Evolutionary conservation across 495 filamentous ascomycete species (phyloP).

Genomic region (Podospora pseudoanserina): DNA sequence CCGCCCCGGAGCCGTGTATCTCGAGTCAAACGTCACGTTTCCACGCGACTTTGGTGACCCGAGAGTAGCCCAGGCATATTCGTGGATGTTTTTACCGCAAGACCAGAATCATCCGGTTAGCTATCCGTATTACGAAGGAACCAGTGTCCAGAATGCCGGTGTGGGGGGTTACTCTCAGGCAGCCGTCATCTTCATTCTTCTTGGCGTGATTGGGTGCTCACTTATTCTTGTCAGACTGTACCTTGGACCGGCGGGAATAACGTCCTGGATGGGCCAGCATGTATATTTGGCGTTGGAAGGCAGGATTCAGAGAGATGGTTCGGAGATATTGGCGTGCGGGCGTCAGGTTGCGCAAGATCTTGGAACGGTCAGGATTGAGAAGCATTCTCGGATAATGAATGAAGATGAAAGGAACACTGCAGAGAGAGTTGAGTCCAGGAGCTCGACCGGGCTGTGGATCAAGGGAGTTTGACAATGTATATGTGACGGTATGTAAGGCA

Average conservation of each 20-base stretch:
- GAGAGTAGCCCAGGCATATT: neutral
- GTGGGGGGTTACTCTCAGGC: slow-evolving; percentile 6
- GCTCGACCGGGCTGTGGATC: no score
- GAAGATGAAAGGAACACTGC: no score
- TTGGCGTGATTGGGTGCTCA: neutral
- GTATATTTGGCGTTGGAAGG: slow-evolving; percentile 13
- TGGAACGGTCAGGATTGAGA: neutral
- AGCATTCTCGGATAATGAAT: no score
- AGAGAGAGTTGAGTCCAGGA: no score
- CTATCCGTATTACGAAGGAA: slow-evolving; percentile 9
- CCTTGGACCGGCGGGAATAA: slow-evolving; percentile 6
- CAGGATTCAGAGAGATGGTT: neutral
- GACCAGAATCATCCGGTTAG: neutral
- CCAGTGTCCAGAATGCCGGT: neutral
- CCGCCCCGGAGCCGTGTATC: no score
- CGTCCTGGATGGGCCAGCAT: slow-evolving; percentile 17
- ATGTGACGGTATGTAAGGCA: no score
- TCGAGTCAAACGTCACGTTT: neutral
- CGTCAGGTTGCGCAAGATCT: neutral
- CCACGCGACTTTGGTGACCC: neutral
- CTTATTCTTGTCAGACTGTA: neutral
- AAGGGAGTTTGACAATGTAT: no score
- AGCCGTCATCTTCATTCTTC: neutral
- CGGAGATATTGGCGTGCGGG: slow-evolving; percentile 8
- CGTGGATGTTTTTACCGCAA: neutral